Base-by-base conservation (phyloP, 352 stramenopile species). In the Globisporangium perplexum region DNA sequence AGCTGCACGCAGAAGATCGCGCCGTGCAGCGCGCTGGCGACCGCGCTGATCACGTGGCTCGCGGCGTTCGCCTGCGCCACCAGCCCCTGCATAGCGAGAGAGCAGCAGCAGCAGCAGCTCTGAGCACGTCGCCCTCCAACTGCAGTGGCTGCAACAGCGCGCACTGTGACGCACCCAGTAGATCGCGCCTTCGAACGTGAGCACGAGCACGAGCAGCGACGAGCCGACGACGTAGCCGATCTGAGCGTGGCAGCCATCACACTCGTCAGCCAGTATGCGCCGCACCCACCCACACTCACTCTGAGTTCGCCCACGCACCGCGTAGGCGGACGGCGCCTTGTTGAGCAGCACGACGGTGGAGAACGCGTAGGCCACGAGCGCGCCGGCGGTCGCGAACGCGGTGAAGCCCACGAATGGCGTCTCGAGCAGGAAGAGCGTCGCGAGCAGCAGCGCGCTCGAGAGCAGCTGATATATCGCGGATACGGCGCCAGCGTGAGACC, bases 291-390 rank as follows among this genome's bases (percentile, higher is more conserved):
- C n/a, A n/a, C n/a, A n/a, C n/a, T n/a, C n/a, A n/a, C n/a, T n/a
- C n/a, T n/a, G n/a, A n/a, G n/a, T n/a, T n/a, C n/a, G 23, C 12
- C 14, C 2, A 69, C 71, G 54, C 53, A 90, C 82, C 51, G 74
- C 88, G 60, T 86, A 93, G 28, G 79, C 82, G 1, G 82, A 93
- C 1, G 82, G 82, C 47, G 79, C 74, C 50, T 90, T 90, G 69
- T 90, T 90, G 39, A 93, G 64, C 44, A 88, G 75, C 45, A 87
- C 72, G 56, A 93, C 79, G 42, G 79, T 69, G 20, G 77, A 71
- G 62, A 93, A 83, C n/a, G 79, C 77, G 53, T 86, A 93, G 12
- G 83, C 62, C 20, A 93, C 59, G 55, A 86, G 65, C 28, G 86
- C 50, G 6, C 57, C 62, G 6, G 82, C 67, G 15, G 82, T 90